phyloP scores from a whole-genome alignment of 75 land plant genomes.

The Cupressus sempervirens region DNA sequence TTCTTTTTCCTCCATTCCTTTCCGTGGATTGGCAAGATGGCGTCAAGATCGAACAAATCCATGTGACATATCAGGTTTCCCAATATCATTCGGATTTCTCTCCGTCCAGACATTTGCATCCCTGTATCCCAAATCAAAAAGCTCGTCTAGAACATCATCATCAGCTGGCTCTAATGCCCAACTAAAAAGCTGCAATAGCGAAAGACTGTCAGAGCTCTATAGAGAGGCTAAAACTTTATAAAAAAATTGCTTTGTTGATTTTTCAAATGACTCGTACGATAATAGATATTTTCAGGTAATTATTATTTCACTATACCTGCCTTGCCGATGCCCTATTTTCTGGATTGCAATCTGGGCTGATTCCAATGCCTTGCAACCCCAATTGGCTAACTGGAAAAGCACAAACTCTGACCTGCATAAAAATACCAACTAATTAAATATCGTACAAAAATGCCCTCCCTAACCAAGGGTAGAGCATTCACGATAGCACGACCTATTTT shows the following conservation, averaged over 20 bases:
- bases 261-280: background rate
- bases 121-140: constrained; percentile 77
- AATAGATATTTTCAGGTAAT: constrained; percentile 1
- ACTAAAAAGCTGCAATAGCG: constrained; percentile 66
- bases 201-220: background rate
- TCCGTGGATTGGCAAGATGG: background rate
- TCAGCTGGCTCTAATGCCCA: constrained; percentile 98
- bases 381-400: constrained; percentile 71
- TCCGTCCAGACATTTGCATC: constrained; percentile 89
- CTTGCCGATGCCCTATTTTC: constrained; percentile 62
- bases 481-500: background rate
- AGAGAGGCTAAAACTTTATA: background rate
- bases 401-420: constrained; percentile 80
- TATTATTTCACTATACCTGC: constrained; percentile 45
- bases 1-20: background rate
- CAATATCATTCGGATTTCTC: constrained; percentile 39
- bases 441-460: background rate
- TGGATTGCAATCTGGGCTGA: constrained; percentile 94
- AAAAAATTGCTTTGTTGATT: background rate
- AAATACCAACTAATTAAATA: background rate
- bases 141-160: constrained; percentile 66
- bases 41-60: background rate
- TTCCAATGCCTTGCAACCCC: constrained; percentile 72
- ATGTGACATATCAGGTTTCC: constrained; percentile 6
- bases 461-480: background rate